Base-by-base conservation (phyloP, 495 filamentous ascomycete species). In the Penicillium alfredii region DNA sequence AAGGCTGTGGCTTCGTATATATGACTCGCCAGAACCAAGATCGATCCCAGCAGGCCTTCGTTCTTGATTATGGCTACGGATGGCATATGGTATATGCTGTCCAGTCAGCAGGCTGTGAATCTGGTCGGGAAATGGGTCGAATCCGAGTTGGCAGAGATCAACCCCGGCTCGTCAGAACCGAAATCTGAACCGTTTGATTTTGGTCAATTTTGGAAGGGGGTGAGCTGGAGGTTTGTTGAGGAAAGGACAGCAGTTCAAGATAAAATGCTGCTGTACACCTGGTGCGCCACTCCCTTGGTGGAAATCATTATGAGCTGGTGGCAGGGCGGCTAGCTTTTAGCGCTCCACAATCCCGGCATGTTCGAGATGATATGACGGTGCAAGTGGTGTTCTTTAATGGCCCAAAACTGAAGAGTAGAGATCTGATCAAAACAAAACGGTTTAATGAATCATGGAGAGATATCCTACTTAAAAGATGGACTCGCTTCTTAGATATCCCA, bases 41-140 rank as follows among this genome's bases (percentile, higher is more conserved):
- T 84, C 16, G 53, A 76, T 17, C 45, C 63, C 0, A 51, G 46
- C 0, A 54, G 54, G 17, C 55, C 60, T 11, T 72, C 73, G 11
- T 83, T 84, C 42, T 30, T 83, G 32, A 77, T 86, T 34, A 59
- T 83, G 48, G 80, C 76, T 11, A 72, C 68, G 3, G 80, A 84
- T 42, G 80, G 80, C 4, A 33, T 84, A 17, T 86, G 80, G 80
- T 76, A 82, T 46, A 53, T 53, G 24, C 59, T 84, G 21, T 65
- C 71, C 6, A 78, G 52, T 44, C 61, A 75, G 40, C 67, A 84
- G 52, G 78, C 72, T 2, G 80, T 84, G 0, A 55, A 68, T 3
- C 53, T 79, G 3, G 73, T 83, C 2, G 69, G 63, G 13, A 54
- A 47, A 32, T 84, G 77, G 78, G 32, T 78, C 2, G 20, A 19